These are phyloP conservation scores for Tetracentron sinense DNA, from an alignment of 164 flowering plant genomes.

Conservation along the genomic window DNA sequence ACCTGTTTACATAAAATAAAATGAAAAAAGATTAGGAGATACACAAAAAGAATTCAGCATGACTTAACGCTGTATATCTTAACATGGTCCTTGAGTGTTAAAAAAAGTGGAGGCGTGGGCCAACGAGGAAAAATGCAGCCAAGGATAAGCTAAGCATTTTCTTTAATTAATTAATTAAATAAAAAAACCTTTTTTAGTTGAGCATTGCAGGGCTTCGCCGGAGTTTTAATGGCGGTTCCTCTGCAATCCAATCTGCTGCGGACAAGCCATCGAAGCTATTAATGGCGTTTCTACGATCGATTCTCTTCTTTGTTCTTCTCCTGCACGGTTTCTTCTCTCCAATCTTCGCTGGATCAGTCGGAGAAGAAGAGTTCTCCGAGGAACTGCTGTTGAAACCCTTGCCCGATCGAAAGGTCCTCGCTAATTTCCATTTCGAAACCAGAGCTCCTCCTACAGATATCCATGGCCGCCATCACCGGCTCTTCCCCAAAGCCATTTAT, in stretches of 20 bases:
- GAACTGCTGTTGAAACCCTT: slow-evolving; percentile 76
- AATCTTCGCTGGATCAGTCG: slow-evolving; percentile 18
- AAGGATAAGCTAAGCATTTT: no score
- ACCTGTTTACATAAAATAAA: no score
- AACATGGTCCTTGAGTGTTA: no score
- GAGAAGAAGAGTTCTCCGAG: slow-evolving; percentile 70
- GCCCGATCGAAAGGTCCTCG: slow-evolving; percentile 83
- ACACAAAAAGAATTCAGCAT: no score
- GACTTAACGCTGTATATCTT: no score
- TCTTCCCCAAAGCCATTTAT: slow-evolving; percentile 88
- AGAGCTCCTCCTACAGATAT: slow-evolving; percentile 44
- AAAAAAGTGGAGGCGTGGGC: no score
- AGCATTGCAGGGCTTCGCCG: not conserved
- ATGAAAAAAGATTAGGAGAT: no score
- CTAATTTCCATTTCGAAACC: slow-evolving; percentile 80
- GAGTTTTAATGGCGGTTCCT: slow-evolving; percentile 7
- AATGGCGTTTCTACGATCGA: slow-evolving; percentile 24
- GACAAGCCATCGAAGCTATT: not conserved
- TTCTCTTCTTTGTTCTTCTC: slow-evolving; percentile 15
- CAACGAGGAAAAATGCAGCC: no score
- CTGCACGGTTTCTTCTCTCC: slow-evolving; percentile 2
- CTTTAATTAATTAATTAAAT: no score
- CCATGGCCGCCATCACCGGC: slow-evolving; percentile 70
- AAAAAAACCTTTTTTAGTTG: no score
- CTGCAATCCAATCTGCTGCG: not conserved